A percentile compares a stretch with the other conserved stretches of the same genome.
phyloP scores from a whole-genome alignment of 2,329 filamentous ascomycete species.

The Stagonosporopsis rhizophila region DNA sequence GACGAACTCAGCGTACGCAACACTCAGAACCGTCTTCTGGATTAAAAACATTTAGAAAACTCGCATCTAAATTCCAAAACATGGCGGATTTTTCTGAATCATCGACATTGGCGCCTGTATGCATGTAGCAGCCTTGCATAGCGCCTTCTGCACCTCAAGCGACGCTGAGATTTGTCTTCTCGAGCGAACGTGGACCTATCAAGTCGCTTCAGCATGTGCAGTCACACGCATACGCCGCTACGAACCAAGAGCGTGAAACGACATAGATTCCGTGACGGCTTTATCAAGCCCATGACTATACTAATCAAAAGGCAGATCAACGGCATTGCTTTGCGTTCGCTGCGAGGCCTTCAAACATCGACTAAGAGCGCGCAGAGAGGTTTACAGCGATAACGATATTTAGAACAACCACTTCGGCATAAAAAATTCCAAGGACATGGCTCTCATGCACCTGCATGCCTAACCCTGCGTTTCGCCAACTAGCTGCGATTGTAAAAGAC shows the following conservation, averaged over 20 bases:
- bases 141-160: background rate
- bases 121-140: background rate
- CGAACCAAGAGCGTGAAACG: background rate
- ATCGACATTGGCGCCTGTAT: background rate
- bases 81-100: background rate
- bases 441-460: background rate
- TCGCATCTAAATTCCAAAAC: background rate
- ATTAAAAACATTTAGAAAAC: background rate
- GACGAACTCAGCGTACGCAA: background rate
- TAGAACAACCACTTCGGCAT: background rate
- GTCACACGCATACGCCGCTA: background rate
- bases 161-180: background rate
- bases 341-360: no score
- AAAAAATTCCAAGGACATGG: background rate
- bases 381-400: no score
- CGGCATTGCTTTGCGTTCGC: background rate
- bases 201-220: background rate
- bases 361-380: no score
- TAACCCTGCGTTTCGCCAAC: no score
- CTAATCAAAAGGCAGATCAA: background rate
- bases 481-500: no score
- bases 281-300: background rate
- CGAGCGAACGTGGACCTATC: background rate
- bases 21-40: background rate
- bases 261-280: background rate